Conservation (phyloP, 2,329 filamentous ascomycete genomes). For the Aquanectria penicillioides region DNA sequence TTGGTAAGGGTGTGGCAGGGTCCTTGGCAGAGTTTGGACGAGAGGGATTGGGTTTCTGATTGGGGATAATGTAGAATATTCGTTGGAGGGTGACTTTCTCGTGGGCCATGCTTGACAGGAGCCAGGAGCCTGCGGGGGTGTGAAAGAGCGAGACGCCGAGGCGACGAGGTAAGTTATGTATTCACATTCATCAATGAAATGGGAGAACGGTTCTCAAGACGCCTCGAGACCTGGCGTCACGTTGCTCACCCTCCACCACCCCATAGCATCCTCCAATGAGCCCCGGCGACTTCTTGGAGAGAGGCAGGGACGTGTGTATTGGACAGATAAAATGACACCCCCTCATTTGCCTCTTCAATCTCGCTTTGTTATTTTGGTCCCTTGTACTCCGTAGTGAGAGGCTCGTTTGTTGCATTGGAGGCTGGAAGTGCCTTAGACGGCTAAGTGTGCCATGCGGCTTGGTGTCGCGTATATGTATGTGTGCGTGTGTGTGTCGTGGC, state of each 20-base stretch:
- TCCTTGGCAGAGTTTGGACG: conserved; percentile 12
- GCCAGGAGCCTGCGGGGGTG: background rate
- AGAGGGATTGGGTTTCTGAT: conserved; percentile 12
- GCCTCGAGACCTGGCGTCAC: background rate
- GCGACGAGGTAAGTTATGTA: background rate
- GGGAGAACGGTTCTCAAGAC: background rate
- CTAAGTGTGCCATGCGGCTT: no score
- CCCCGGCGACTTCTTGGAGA: background rate
- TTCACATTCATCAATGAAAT: conserved; percentile 3
- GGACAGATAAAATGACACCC: background rate
- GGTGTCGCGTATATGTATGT: no score
- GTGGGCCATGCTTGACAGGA: background rate
- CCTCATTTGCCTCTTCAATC: background rate
- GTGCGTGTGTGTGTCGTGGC: background rate
- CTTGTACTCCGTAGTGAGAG: no score
- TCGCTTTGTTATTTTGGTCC: background rate
- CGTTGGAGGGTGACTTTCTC: background rate
- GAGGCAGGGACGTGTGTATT: background rate
- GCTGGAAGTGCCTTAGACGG: no score
- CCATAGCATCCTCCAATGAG: background rate
- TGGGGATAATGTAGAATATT: conserved; percentile 1
- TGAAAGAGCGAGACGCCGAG: conserved; percentile 1
- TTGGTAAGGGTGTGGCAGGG: conserved; percentile 9
- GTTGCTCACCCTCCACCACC: background rate
- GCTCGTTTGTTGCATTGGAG: background rate